Percentiles rank a stretch among this genome's conserved stretches.
Evolutionary conservation across 176 grass and related monocot genomes (phyloP).

Genomic region (Cenchrus fungigraminus): DNA sequence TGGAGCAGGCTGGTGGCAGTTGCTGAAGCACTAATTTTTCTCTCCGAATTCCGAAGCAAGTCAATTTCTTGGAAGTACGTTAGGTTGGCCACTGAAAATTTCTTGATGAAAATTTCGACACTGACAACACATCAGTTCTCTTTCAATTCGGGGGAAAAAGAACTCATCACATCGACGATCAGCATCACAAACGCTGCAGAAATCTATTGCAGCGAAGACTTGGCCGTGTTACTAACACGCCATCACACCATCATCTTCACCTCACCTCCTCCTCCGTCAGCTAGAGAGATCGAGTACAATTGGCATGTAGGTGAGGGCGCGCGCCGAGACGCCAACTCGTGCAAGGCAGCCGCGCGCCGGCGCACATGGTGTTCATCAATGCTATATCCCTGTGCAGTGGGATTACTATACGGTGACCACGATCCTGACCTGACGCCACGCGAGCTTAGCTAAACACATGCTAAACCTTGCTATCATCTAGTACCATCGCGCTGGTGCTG

Average conservation of each 20-base stretch:
- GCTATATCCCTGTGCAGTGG: neutral
- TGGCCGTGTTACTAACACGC: constrained; percentile 6
- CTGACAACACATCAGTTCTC: constrained; percentile 8
- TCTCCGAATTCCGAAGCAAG: neutral
- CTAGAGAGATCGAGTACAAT: neutral
- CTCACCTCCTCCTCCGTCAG: neutral
- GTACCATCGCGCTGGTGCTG: neutral
- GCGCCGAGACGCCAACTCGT: constrained; percentile 21
- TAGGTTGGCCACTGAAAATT: neutral
- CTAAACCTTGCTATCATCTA: neutral
- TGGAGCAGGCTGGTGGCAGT: neutral
- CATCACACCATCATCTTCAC: neutral
- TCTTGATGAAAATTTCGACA: neutral
- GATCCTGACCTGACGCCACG: constrained; percentile 34
- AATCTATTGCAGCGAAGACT: constrained; percentile 29
- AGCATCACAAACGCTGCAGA: neutral
- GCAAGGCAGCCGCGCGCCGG: neutral
- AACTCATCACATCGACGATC: neutral
- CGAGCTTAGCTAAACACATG: neutral
- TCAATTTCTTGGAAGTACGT: neutral
- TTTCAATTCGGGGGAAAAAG: too few relatives aligned
- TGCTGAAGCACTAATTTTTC: neutral
- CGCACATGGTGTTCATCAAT: constrained; percentile 52
- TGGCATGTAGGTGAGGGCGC: neutral
- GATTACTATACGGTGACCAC: constrained; percentile 6